Percentiles rank a stretch among this genome's conserved stretches.
phyloP scores from a whole-genome alignment of 352 stramenopile species.

The Globisporangium polare region DNA sequence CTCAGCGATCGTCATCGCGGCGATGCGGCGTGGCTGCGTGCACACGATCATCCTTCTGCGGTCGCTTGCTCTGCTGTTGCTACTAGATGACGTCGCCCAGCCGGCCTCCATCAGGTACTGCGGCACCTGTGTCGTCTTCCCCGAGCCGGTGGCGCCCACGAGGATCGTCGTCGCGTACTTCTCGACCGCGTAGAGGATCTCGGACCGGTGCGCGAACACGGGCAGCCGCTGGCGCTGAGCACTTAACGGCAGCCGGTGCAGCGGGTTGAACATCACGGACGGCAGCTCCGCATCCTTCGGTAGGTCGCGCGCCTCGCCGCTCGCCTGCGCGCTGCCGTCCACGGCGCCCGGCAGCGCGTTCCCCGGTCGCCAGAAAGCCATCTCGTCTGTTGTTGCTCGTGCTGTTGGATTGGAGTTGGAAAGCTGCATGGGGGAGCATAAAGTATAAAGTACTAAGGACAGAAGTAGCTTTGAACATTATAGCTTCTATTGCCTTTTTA shows the following conservation, averaged over 20 bases:
- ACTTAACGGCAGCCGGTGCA: conserved; percentile 50
- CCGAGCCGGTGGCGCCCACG: conserved; percentile 90
- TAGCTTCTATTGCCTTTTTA: no score
- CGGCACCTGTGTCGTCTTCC: conserved; percentile 93
- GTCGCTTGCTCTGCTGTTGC: conserved; percentile 3
- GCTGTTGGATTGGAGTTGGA: conserved; percentile 1
- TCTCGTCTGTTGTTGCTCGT: conserved; percentile 7
- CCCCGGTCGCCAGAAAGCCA: conserved; percentile 74
- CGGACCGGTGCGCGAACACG: conserved; percentile 82
- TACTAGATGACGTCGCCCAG: conserved; percentile 39
- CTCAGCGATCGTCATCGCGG: conserved; percentile 97
- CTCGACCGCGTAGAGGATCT: conserved; percentile 91
- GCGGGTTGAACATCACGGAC: conserved; percentile 57
- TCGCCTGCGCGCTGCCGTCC: conserved; percentile 23
- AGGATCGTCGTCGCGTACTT: conserved; percentile 86
- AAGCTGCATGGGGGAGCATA: no score
- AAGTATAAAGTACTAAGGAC: no score
- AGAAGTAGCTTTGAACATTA: no score
- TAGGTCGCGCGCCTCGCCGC: conserved; percentile 25
- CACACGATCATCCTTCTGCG: conserved; percentile 69
- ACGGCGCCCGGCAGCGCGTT: conserved; percentile 26
- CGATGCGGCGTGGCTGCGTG: conserved; percentile 94
- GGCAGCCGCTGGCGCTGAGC: conserved; percentile 70
- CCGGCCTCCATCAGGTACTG: conserved; percentile 91
- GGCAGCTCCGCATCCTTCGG: conserved; percentile 31